phyloP scores from a whole-genome alignment of 176 grass and related monocot species.

The Cenchrus fungigraminus region DNA sequence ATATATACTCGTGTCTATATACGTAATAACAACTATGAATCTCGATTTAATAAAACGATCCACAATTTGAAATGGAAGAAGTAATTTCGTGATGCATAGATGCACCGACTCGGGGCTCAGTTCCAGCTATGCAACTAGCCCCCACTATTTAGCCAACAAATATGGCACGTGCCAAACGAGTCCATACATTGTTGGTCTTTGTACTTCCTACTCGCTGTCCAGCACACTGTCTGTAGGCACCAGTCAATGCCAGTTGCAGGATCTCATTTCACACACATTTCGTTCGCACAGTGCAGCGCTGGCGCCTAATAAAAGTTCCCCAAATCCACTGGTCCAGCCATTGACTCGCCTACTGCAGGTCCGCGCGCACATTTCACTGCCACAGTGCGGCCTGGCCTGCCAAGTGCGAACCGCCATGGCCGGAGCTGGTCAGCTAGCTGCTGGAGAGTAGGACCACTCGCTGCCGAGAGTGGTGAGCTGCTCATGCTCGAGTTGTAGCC shows the following conservation, averaged over 20 bases:
- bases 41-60: too few species aligned
- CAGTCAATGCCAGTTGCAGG: background rate
- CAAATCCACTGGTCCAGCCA: background rate
- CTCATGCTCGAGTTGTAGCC: too few species aligned
- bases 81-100: too few species aligned
- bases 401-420: background rate
- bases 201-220: background rate
- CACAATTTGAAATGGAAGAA: too few species aligned
- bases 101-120: too few species aligned
- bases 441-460: background rate
- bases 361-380: background rate
- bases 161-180: too few species aligned
- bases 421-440: background rate
- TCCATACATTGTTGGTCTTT: background rate
- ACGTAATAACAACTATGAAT: too few species aligned
- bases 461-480: too few species aligned
- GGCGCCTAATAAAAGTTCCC: background rate
- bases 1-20: too few species aligned
- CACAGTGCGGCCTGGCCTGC: background rate
- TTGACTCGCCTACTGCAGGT: background rate
- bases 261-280: background rate
- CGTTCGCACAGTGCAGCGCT: background rate
- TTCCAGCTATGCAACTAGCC: too few species aligned
- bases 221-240: background rate
- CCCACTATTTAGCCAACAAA: too few species aligned